Percentiles rank a stretch among this genome's conserved stretches.
These are phyloP conservation scores for Glycine tomentella DNA, from an alignment of 306 rosid species.

Conservation along the genomic window DNA sequence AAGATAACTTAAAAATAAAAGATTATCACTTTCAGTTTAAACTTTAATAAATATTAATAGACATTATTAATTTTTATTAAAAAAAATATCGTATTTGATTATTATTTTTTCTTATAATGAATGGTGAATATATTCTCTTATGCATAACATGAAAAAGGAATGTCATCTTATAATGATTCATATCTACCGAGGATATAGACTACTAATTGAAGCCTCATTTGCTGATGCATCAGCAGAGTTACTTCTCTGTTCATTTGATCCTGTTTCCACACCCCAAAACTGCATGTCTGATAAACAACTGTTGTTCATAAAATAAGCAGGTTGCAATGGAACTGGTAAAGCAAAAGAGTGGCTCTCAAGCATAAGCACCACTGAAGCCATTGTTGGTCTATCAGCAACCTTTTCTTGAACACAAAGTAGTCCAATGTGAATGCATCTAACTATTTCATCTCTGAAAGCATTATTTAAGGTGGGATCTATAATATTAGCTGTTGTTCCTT, in stretches of 20 bases:
- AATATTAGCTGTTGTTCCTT: conserved; percentile 43
- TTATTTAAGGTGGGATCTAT: conserved; percentile 35
- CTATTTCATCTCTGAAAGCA: conserved; percentile 42
- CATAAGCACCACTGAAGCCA: conserved; percentile 44
- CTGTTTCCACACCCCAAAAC: neutral
- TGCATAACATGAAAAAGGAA: too few species aligned
- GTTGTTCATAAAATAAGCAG: conserved; percentile 39
- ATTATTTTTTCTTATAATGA: too few species aligned
- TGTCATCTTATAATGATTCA: neutral
- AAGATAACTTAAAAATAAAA: too few species aligned
- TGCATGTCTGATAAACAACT: conserved; percentile 12
- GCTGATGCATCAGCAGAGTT: conserved; percentile 7
- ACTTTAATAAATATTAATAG: too few species aligned
- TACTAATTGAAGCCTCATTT: conserved; percentile 43
- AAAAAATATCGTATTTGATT: too few species aligned
- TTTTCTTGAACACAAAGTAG: conserved; percentile 52
- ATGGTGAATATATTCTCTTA: too few species aligned
- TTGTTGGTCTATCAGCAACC: conserved; percentile 38
- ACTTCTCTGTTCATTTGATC: neutral
- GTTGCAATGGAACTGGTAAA: conserved; percentile 40
- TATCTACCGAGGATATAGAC: conserved; percentile 41
- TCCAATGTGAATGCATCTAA: conserved; percentile 47
- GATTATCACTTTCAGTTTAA: too few species aligned
- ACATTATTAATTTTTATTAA: too few species aligned
- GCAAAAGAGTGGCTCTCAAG: conserved; percentile 35